Evolutionary conservation across 345 rosid species (phyloP), one percentile per base, ranked within the genome.

Genomic region (Lepidium africanum): DNA sequence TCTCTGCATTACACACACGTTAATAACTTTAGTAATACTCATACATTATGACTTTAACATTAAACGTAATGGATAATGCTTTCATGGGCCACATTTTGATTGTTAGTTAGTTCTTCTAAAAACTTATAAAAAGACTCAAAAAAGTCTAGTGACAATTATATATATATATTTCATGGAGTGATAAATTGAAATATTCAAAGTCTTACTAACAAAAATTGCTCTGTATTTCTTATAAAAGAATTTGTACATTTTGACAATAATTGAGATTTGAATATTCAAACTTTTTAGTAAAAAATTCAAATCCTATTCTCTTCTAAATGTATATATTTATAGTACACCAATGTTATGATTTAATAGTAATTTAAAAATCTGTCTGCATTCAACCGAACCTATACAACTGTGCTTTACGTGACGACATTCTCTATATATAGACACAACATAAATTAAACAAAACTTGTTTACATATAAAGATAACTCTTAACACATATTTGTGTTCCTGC

Each of bases 141-240:
- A 36, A 52, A 53, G 63, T 35, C 47, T 35, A 51, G 37, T 30
- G 73, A 17, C 13, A 64, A 13, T 13, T 33, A 36, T 1, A 10
- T 30, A 15, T 30, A 15, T 35, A 37, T 19, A 39, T 49, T 39
- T 30, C 15, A 2, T 58, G 21, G 19, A 37, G 53, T 52, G 59
- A 43, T 52, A 50, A 14, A 67, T 59, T 59, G 17, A 50, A 50
- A 16, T 21, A 16, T 70, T 41, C 67, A 69, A 67, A 48, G 41
- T 49, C 25, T 47, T 9, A 23, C 59, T 47, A 25, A 55, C 12
- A 33, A 55, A 57, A 54, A 42, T 13, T 9, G 14, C 12, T 21
- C 32, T 55, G 37, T 33, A 35, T 17, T 27, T 21, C 56, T 15
- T 25, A 25, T 51, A 9, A 27, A 38, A 50, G 27, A 15, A 51